phyloP scores from a whole-genome alignment of 2,329 filamentous ascomycete species.

The Grosmannia huntii region DNA sequence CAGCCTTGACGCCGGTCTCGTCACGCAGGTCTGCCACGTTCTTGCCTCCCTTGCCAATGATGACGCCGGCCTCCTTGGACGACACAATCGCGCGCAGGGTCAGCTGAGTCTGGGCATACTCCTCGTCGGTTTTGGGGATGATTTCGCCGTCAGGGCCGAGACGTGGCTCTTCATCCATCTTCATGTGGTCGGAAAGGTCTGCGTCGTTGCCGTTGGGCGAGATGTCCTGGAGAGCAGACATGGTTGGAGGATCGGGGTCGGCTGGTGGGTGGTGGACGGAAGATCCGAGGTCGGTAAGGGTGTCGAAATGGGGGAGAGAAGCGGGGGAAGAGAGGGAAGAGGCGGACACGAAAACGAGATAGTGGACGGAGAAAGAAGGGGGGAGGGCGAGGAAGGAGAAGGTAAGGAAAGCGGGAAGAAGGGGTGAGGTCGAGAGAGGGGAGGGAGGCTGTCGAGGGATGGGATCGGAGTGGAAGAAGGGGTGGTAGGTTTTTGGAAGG shows the following conservation, averaged over 20 bases:
- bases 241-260: constrained; percentile 18
- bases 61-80: constrained; percentile 96
- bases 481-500: neutral
- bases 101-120: constrained; percentile 85
- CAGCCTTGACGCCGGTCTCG: constrained; percentile 94
- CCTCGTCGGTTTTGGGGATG: constrained; percentile 85
- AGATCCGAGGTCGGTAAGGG: neutral
- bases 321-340: constrained; percentile 8
- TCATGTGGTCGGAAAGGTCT: constrained; percentile 52
- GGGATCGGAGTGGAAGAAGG: neutral
- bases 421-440: constrained; percentile 3
- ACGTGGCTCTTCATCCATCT: constrained; percentile 47
- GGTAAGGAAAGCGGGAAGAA: constrained; percentile 9
- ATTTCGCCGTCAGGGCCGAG: constrained; percentile 64
- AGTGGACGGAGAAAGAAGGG: constrained; percentile 6
- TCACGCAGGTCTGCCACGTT: constrained; percentile 95
- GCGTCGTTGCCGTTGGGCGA: constrained; percentile 46
- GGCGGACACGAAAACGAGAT: constrained; percentile 7
- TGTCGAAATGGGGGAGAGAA: neutral
- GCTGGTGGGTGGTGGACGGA: neutral
- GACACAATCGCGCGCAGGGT: constrained; percentile 96
- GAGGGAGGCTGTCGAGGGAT: neutral
- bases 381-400: constrained; percentile 9
- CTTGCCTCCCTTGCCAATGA: constrained; percentile 97
- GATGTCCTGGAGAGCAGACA: constrained; percentile 50